Base-by-base conservation (phyloP, 306 rosid species). In the Cucumis cinereus region DNA sequence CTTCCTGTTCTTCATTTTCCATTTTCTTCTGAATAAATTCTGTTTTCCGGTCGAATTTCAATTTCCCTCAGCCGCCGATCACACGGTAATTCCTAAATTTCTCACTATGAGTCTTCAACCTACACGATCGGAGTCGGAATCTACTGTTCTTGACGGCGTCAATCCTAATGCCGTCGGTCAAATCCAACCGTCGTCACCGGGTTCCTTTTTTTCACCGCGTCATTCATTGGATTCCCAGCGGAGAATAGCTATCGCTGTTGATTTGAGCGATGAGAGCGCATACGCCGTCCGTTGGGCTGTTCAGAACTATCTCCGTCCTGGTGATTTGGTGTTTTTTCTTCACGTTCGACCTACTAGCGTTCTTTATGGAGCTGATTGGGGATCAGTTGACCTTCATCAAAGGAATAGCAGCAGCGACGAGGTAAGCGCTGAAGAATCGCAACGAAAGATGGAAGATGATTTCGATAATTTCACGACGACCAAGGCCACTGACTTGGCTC, bases 361-460 rank as follows among this genome's bases (percentile, higher is more conserved):
- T 77, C 92, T 94, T 61, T 94, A 92, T 79, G 99, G 99, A 45
- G 98, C 99, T 5, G 99, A 94, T 63, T 94, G 98, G 96, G 98
- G 99, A 58, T 79, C 93, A 71, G 52, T 73, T 14, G 78, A 79
- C 71, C 74, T 68, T 23, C 68, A 2, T 15, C 74, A 10, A 14
- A 36, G 8, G 22, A 53, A 38, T 47, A 47, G 50, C 23, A 28
- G 56, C 74, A 30, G 38, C 43, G 55, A 41, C 58, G 6, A 35
- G 47, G 66, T 15, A 15, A 74, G 49, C 15, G 66, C 59, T 50
- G 68, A 74, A 49, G 90, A 85, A 60, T 86, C 91, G 58, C 89
- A 7, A 84, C 81, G 49, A 16, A 89, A 85, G 73, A 66, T 83
- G 15, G 96, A 91, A 73, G 90, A 89, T 38, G 95, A 94, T 15